Evolutionary conservation across 805 yeast species (phyloP).

Genomic region (Candida railenensis): DNA sequence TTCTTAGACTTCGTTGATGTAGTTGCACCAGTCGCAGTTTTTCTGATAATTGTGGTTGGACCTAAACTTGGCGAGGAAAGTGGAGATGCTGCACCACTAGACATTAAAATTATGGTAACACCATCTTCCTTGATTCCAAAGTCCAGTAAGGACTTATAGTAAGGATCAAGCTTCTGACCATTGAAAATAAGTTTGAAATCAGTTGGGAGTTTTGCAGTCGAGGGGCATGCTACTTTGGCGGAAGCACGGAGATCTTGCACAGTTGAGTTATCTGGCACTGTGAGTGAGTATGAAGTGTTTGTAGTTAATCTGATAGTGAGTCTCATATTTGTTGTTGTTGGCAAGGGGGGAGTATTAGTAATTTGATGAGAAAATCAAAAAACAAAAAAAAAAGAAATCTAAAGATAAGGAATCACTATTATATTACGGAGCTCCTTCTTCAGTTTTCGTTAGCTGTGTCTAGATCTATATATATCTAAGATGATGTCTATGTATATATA

Average conservation of each 20-base stretch:
- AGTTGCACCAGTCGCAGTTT: conserved; percentile 14
- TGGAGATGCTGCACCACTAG: conserved; percentile 18
- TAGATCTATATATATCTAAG: no score
- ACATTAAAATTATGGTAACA: conserved; percentile 24
- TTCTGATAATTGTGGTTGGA: conserved; percentile 13
- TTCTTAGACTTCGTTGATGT: conserved; percentile 35
- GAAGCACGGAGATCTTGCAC: conserved; percentile 50
- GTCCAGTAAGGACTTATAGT: conserved; percentile 18
- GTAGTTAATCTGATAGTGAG: conserved; percentile 48
- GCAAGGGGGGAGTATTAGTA: background rate
- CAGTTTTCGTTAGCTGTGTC: no score
- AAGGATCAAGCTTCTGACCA: conserved; percentile 37
- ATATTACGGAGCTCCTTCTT: background rate
- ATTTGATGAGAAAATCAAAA: background rate
- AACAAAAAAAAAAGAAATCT: background rate
- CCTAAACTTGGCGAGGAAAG: conserved; percentile 13
- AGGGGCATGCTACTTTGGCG: conserved; percentile 43
- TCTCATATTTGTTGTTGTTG: conserved; percentile 35
- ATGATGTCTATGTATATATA: no score
- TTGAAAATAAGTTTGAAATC: conserved; percentile 40
- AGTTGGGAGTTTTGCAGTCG: conserved; percentile 28
- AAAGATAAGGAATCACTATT: background rate
- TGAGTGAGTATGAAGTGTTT: conserved; percentile 42
- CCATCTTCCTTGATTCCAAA: conserved; percentile 17
- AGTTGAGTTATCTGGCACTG: conserved; percentile 52